A percentile compares a stretch with the other conserved stretches of the same genome.
Conservation (phyloP, 73 alveolate genomes). For the Uronychia binucleata region DNA sequence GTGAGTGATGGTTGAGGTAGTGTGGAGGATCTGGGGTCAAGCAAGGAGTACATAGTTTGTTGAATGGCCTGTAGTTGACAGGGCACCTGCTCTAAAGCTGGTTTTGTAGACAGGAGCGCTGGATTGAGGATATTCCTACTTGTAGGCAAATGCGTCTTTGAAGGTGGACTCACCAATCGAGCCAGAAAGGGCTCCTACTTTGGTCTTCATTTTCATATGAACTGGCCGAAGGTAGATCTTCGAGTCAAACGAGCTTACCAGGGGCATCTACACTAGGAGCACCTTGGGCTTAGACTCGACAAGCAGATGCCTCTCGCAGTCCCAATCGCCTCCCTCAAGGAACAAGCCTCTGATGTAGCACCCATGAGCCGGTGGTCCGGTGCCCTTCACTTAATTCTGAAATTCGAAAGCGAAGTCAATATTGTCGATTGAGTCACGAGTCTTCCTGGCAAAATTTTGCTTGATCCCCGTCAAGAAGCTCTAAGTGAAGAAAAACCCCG, state of each 20-base stretch:
- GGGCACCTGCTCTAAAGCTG: conserved; percentile 82
- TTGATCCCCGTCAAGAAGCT: conserved; percentile 94
- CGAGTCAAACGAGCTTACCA: background rate
- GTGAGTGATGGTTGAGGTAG: no score
- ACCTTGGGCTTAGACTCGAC: conserved; percentile 90
- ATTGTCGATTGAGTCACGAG: conserved; percentile 93
- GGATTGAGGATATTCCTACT: conserved; percentile 72
- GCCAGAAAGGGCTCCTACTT: no score
- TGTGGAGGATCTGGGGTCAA: no score
- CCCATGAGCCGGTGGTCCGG: conserved; percentile 73
- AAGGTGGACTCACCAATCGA: no score
- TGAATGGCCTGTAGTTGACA: conserved; percentile 82
- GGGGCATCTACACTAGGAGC: conserved; percentile 85
- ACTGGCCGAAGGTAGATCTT: background rate
- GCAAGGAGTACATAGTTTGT: conserved; percentile 79
- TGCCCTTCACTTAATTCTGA: conserved; percentile 68
- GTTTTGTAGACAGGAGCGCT: conserved; percentile 81
- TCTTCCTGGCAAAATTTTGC: conserved; percentile 92
- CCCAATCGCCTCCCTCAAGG: conserved; percentile 86
- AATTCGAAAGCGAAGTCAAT: conserved; percentile 84
- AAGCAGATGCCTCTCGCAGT: conserved; percentile 56
- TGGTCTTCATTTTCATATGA: background rate
- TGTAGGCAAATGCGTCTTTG: no score
- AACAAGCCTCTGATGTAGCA: conserved; percentile 75
- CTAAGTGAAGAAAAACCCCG: conserved; percentile 96